Percentiles rank a stretch among this genome's conserved stretches.
Evolutionary conservation across 129 eudicot genomes (phyloP).

Genomic region (Silybum marianum): DNA sequence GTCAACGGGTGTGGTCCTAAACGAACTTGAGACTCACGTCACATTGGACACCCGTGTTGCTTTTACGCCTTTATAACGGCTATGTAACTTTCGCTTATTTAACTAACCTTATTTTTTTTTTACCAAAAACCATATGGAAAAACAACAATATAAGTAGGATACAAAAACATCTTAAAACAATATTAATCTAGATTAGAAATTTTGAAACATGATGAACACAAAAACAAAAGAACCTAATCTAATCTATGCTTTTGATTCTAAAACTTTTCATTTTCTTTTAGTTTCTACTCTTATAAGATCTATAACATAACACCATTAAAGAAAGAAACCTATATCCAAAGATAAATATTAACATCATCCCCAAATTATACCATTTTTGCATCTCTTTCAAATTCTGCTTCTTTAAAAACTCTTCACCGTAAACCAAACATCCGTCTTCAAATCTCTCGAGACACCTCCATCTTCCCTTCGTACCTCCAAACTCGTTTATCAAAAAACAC

Average conservation of each 20-base stretch:
- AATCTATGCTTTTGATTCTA: slow-evolving; percentile 1
- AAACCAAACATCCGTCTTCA: slow-evolving; percentile 52
- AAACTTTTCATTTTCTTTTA: slow-evolving; percentile 25
- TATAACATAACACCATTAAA: slow-evolving; percentile 47
- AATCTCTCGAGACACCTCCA: slow-evolving; percentile 50
- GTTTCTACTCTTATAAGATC: slow-evolving; percentile 43
- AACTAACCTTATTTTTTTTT: not conserved
- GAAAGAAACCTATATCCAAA: slow-evolving; percentile 58
- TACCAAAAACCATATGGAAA: not conserved
- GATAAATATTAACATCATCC: slow-evolving; percentile 61
- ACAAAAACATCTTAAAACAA: not conserved
- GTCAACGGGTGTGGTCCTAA: not conserved
- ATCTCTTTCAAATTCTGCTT: slow-evolving; percentile 53
- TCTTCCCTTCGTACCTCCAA: slow-evolving; percentile 52
- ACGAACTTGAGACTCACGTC: too few species aligned
- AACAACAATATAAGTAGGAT: not conserved
- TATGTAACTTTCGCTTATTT: too few species aligned
- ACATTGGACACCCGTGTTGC: too few species aligned
- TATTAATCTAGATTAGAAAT: not conserved
- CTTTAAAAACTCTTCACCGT: slow-evolving; percentile 54
- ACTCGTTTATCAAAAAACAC: slow-evolving; percentile 69
- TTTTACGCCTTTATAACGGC: too few species aligned
- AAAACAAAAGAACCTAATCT: not conserved
- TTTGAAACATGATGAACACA: not conserved
- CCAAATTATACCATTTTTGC: slow-evolving; percentile 62